Base-by-base conservation (phyloP, 2,329 filamentous ascomycete species). In the Cordyceps cicadae region DNA sequence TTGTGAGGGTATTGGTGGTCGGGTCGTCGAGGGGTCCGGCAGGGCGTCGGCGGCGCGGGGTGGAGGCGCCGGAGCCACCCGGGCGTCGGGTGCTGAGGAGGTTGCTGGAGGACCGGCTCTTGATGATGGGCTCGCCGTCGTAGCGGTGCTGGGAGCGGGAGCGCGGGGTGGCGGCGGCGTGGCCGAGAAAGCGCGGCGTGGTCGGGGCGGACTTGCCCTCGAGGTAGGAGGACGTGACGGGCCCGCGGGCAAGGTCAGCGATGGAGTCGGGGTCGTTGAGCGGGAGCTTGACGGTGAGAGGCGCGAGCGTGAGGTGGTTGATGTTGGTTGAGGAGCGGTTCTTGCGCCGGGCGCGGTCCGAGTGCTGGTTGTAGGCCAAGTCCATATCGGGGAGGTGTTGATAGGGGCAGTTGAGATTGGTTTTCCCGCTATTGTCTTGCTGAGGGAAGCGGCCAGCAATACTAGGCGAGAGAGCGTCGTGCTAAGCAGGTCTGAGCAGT, bases 91-190 rank as follows among this genome's bases (percentile, higher is more conserved):
- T 66, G 9, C 62, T 62, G 24, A 70, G 65, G 34, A 87, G 76
- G 53, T 87, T 80, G 1, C 80, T 81, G 49, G 84, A 80, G 0
- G 85, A 88, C 71, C 85, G 87, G 73, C 83, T 86, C 73, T 86
- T 88, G 34, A 77, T 70, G 7, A 86, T 74, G 66, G 61, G 62
- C 9, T 55, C 66, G 49, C 69, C 67, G 12, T 75, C 17, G 70
- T 73, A 21, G 15, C 76, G 75, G 62, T 75, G 75, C 48, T 77
- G 74, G 37, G 77, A 78, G 62, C 74, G 76, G 29, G 78, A 80
- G 52, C 76, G 75, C 26, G 79, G 74, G 43, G 77, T 76, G 7
- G 79, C 80, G 24, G 81, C 79, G 7, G 83, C 84, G 60, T 79
- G 81, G 21, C 82, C 81, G 49, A 88, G 77, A 32, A 88, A 79